These are phyloP conservation scores for Fusarium ramigenum DNA, from an alignment of 2,329 filamentous ascomycete species.

Conservation along the genomic window DNA sequence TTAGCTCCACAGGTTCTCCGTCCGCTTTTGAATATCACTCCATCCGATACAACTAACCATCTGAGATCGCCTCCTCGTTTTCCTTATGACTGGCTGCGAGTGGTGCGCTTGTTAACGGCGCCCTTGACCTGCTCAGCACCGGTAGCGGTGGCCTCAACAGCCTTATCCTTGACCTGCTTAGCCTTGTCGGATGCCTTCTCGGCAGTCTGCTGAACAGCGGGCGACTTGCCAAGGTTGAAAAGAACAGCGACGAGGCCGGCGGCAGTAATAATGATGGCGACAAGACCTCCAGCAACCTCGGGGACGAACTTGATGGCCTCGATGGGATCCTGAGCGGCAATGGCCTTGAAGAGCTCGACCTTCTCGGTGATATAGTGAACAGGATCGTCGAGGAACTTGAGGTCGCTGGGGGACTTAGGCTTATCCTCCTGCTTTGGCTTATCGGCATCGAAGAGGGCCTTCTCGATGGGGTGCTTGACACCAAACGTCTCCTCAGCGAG, in stretches of 20 bases:
- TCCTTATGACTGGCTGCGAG: constrained; percentile 64
- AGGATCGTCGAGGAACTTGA: constrained; percentile 92
- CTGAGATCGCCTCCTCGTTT: background rate
- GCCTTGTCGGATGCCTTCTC: constrained; percentile 73
- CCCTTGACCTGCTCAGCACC: constrained; percentile 80
- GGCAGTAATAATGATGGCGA: constrained; percentile 73
- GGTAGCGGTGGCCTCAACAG: constrained; percentile 64
- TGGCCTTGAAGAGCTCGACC: constrained; percentile 86
- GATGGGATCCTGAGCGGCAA: constrained; percentile 83
- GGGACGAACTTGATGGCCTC: constrained; percentile 89
- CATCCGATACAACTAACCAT: background rate
- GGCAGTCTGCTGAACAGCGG: constrained; percentile 78
- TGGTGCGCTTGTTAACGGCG: constrained; percentile 71
- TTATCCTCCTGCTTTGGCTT: constrained; percentile 78
- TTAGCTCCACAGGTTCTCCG: constrained; percentile 2
- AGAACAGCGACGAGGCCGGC: constrained; percentile 75
- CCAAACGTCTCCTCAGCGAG: constrained; percentile 90
- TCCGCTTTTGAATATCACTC: constrained; percentile 10
- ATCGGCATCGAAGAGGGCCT: constrained; percentile 78
- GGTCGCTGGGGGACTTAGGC: constrained; percentile 76
- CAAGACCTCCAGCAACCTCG: constrained; percentile 86
- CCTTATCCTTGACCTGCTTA: constrained; percentile 76
- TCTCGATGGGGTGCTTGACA: constrained; percentile 85
- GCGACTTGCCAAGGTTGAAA: constrained; percentile 70
- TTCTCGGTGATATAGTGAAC: constrained; percentile 91